Conservation (phyloP, 768 basidiomycete genomes). For the Hydnomerulius pinastri region DNA sequence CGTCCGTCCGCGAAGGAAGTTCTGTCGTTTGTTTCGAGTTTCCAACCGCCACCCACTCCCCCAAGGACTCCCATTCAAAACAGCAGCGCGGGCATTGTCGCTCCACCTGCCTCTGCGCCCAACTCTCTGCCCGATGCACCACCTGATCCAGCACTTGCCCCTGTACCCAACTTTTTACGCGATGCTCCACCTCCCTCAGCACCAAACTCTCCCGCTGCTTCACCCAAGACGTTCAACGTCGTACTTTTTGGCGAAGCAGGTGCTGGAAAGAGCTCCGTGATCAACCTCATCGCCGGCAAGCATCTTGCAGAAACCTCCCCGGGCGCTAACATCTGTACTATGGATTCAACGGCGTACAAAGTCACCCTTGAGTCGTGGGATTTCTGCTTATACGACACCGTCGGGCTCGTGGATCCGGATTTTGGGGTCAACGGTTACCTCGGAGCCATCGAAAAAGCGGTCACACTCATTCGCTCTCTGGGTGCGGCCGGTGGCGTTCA, state of each 20-base stretch:
- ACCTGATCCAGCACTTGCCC: no score
- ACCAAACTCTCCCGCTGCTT: neutral
- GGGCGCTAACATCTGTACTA: constrained; percentile 29
- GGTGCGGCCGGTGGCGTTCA: constrained; percentile 12
- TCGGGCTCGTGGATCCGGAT: constrained; percentile 20
- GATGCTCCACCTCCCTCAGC: neutral
- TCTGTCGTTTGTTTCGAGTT: neutral
- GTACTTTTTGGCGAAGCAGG: constrained; percentile 39
- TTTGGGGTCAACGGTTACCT: constrained; percentile 11
- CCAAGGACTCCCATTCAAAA: no score
- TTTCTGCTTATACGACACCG: constrained; percentile 23
- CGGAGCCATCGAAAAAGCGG: constrained; percentile 15
- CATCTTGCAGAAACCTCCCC: constrained; percentile 1
- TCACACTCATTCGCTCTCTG: constrained; percentile 26
- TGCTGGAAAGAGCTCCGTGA: no score
- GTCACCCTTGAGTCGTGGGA: constrained; percentile 4
- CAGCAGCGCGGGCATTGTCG: no score
- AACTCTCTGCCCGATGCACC: no score
- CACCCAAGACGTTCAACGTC: constrained; percentile 19
- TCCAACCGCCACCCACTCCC: no score
- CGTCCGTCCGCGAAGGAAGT: neutral
- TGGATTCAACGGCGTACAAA: constrained; percentile 20
- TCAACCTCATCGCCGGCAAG: no score
- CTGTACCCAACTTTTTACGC: no score
- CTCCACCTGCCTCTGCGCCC: no score